A percentile compares a stretch with the other conserved stretches of the same genome.
These are phyloP conservation scores for Fusarium mundagurra DNA, from an alignment of 2,329 filamentous ascomycete species.

Conservation along the genomic window DNA sequence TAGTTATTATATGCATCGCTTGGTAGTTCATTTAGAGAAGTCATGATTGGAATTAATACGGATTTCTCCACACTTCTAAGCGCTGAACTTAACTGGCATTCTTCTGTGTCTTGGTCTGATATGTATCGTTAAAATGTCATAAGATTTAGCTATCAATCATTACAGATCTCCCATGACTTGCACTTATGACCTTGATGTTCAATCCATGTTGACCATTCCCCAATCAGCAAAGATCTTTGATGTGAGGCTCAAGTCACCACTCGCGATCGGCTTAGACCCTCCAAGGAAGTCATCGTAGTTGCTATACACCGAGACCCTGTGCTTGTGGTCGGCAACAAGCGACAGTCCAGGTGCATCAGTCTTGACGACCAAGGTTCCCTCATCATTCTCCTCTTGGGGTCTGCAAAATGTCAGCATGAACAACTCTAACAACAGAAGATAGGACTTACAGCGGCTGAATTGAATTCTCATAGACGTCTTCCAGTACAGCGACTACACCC, in stretches of 20 bases:
- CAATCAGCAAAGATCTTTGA: not conserved
- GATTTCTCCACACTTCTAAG: too few relatives aligned
- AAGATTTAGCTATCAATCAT: too few relatives aligned
- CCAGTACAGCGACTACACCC: not conserved
- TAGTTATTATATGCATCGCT: not conserved
- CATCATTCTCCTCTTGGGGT: not conserved
- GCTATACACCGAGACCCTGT: not conserved
- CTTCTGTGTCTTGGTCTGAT: too few relatives aligned
- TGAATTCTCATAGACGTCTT: not conserved
- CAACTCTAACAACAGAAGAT: accelerated
- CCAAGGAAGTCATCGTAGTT: not conserved
- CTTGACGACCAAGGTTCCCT: not conserved
- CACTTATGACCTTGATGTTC: accelerated
- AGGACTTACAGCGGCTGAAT: not conserved
- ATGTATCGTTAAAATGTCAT: too few relatives aligned
- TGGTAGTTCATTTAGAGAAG: not conserved
- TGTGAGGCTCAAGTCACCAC: not conserved
- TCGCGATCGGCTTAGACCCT: not conserved
- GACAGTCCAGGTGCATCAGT: not conserved
- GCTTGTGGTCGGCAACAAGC: not conserved
- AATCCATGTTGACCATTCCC: not conserved
- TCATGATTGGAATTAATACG: not conserved
- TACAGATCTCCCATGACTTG: not conserved
- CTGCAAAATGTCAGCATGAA: not conserved
- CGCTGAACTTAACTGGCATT: too few relatives aligned